Evolutionary conservation across 2,329 filamentous ascomycete genomes (phyloP).

Genomic region (Malbranchea zuffiana): DNA sequence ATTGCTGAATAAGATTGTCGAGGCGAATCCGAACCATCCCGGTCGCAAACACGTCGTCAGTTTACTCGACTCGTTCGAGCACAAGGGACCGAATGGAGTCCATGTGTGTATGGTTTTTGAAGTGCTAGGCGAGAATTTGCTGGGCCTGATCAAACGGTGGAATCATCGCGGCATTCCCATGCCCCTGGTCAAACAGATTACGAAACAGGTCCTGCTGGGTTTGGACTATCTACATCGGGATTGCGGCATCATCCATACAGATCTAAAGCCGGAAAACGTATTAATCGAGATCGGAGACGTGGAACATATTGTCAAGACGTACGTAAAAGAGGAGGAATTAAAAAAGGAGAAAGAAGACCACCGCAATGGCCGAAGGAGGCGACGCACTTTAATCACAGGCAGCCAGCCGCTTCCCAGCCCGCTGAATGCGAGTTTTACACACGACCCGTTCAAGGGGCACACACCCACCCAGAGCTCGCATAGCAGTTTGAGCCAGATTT

Average conservation of each 20-base stretch:
- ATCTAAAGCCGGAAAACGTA: slow-evolving; percentile 95
- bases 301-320: slow-evolving; percentile 93
- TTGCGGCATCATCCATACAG: slow-evolving; percentile 97
- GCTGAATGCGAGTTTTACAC: slow-evolving; percentile 79
- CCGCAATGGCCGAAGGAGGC: slow-evolving; percentile 76
- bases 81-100: slow-evolving; percentile 89
- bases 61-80: slow-evolving; percentile 90
- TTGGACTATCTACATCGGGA: slow-evolving; percentile 94
- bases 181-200: slow-evolving; percentile 94
- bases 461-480: slow-evolving; percentile 53
- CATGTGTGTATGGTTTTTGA: slow-evolving; percentile 99
- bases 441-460: slow-evolving; percentile 53
- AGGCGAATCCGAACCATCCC: slow-evolving; percentile 87
- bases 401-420: slow-evolving; percentile 93
- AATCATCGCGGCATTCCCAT: slow-evolving; percentile 96
- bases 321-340: slow-evolving; percentile 66
- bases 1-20: slow-evolving; percentile 89
- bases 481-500: slow-evolving; percentile 70
- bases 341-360: slow-evolving; percentile 73
- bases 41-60: slow-evolving; percentile 93
- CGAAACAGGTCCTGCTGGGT: slow-evolving; percentile 90
- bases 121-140: slow-evolving; percentile 85
- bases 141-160: slow-evolving; percentile 96
- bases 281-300: slow-evolving; percentile 98
- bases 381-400: slow-evolving; percentile 89